These are phyloP conservation scores for Cercospora janseana DNA, from an alignment of 2,329 filamentous ascomycete genomes.

Conservation along the genomic window DNA sequence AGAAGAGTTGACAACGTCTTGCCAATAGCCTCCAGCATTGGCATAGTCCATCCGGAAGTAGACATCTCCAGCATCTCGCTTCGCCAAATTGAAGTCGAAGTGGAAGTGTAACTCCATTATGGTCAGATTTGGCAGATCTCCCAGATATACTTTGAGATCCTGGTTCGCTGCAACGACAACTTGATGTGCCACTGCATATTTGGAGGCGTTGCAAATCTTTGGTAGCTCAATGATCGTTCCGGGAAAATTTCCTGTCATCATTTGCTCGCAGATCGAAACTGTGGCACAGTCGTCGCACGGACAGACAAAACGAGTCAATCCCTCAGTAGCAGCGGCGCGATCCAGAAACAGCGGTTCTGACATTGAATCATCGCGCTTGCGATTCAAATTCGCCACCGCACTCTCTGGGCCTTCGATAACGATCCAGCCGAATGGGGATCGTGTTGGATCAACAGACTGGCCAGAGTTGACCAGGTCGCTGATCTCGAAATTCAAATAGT, in stretches of 20 bases:
- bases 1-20: slow-evolving; percentile 5
- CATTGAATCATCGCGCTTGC: slow-evolving; percentile 1
- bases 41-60: neutral
- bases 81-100: neutral
- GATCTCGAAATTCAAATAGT: neutral
- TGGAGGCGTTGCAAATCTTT: neutral
- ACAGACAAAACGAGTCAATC: neutral
- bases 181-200: neutral
- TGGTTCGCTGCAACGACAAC: neutral
- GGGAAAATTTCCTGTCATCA: neutral
- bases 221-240: slow-evolving; percentile 2
- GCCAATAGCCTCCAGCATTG: slow-evolving; percentile 1
- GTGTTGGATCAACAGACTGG: neutral
- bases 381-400: neutral
- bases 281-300: neutral
- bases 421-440: slow-evolving; percentile 5
- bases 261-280: neutral
- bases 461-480: neutral
- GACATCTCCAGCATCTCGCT: slow-evolving; percentile 2
- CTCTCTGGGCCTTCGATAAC: slow-evolving; percentile 1
- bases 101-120: neutral
- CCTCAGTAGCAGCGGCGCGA: neutral
- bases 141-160: neutral
- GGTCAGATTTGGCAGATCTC: slow-evolving; percentile 3
- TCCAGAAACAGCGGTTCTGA: slow-evolving; percentile 3